Evolutionary conservation across 495 filamentous ascomycete genomes (phyloP).

Genomic region (Rusavskia elegans): DNA sequence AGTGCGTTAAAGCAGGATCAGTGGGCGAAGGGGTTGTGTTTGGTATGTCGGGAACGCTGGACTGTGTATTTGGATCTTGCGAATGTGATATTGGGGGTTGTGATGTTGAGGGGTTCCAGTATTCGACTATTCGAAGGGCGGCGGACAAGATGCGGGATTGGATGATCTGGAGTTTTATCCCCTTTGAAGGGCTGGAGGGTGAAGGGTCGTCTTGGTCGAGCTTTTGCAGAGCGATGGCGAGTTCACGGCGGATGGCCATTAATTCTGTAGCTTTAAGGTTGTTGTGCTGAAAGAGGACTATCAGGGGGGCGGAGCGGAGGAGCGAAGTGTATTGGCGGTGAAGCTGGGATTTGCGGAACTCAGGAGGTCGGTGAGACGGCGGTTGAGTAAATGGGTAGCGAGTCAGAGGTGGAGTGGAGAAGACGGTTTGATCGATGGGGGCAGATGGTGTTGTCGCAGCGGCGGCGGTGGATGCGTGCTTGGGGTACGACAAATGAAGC

Average conservation of each 20-base stretch:
- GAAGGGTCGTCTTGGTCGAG: constrained; percentile 22
- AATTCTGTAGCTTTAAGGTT: constrained; percentile 82
- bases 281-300: constrained; percentile 94
- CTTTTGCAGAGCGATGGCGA: constrained; percentile 45
- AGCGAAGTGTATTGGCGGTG: constrained; percentile 86
- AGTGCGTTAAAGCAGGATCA: constrained; percentile 48
- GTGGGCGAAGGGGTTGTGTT: constrained; percentile 8
- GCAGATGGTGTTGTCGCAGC: constrained; percentile 32
- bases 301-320: constrained; percentile 71
- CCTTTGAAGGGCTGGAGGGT: constrained; percentile 23
- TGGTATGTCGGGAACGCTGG: constrained; percentile 16
- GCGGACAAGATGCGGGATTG: constrained; percentile 78
- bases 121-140: constrained; percentile 73
- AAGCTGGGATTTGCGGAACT: constrained; percentile 86
- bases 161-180: constrained; percentile 62
- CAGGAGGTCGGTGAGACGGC: constrained; percentile 71
- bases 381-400: constrained; percentile 59
- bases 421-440: constrained; percentile 34
- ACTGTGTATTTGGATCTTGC: constrained; percentile 15
- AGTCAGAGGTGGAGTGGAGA: constrained; percentile 34
- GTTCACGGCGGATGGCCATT: constrained; percentile 71
- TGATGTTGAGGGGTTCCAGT: constrained; percentile 42
- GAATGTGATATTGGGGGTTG: constrained; percentile 8
- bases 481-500: constrained; percentile 5
- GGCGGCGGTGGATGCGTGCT: constrained; percentile 24